Evolutionary conservation across 2,329 filamentous ascomycete species (phyloP), one percentile per base, ranked within the genome.

Genomic region (Fusarium acutatum): DNA sequence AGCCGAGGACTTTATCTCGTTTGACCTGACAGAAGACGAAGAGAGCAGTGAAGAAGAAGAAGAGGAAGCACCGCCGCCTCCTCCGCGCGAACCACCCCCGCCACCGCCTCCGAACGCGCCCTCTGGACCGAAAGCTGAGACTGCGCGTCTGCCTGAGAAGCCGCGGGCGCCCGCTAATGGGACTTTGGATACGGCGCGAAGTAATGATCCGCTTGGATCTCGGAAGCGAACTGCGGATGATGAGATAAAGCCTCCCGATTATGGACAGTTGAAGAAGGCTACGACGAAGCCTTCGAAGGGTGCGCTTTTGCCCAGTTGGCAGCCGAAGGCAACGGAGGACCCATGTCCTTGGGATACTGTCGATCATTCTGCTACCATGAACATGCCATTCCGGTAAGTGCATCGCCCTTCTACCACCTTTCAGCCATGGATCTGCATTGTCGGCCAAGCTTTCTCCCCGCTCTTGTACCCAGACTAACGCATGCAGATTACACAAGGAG

Each of bases 1-100:
- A 52, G 86, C 88, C 28, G 92, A 93, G 65, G 96, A 99, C 75
- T 98, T 98, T 79, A 97, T 99, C 62, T 97, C 96, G 0, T 93
- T 96, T 67, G 93, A 91, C 74, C 86, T 93, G 49, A 88, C 88
- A 52, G 89, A 92, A 60, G 88, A 88, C 32, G 86, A 88, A 44
- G 84, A 84, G 3, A 80, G 82, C 11, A 75, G 76, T 2, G 77
- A 77, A 43, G 74, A 61, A 40, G 74, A 61, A 40, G 76, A 64
- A 20, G 63, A 62, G 5, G 58, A 60, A 38, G 62, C 70, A 43
- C 70, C 56, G 14, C 77, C 47, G 50, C 63, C 73, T 72, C 78
- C 37, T 17, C 68, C 68, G 3, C 66, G 67, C 1, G 67, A 64
- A 14, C 60, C 57, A 8, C 70, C 63, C 2, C 66, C 70, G 3